These are phyloP conservation scores for Dryas octopetala DNA, from an alignment of 306 rosid genomes.

Conservation along the genomic window DNA sequence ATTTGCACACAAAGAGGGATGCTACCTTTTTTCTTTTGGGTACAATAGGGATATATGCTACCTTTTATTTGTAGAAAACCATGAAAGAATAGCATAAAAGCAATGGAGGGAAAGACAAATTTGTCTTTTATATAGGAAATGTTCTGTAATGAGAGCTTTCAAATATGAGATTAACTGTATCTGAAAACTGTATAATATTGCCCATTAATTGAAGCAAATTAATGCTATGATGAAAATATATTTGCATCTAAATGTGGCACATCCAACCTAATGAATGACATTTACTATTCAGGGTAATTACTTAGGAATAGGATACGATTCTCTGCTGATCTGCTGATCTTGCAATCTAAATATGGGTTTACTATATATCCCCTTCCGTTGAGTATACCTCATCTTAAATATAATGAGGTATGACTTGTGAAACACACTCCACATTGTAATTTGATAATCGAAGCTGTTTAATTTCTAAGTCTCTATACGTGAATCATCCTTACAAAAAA, in stretches of 20 bases:
- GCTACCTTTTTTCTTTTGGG: no score
- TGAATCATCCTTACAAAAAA: no score
- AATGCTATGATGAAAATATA: neutral
- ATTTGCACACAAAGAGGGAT: neutral
- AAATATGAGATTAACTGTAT: constrained; percentile 2
- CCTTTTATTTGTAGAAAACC: constrained; percentile 3
- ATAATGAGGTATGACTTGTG: no score
- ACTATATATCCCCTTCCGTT: neutral
- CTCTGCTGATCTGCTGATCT: neutral
- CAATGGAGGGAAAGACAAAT: constrained; percentile 1
- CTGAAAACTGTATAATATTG: neutral
- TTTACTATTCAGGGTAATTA: constrained; percentile 8
- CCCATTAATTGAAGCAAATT: neutral
- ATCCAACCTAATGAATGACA: constrained; percentile 18
- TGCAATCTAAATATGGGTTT: constrained; percentile 10
- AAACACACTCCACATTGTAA: no score
- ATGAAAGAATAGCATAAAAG: neutral
- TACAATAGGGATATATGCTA: neutral
- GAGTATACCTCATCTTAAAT: no score
- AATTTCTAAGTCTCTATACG: no score
- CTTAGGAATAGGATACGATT: no score
- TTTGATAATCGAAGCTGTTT: no score
- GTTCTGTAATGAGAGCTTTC: neutral
- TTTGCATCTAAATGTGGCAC: constrained; percentile 6
- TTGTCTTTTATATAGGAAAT: neutral